A percentile compares a stretch with the other conserved stretches of the same genome.
Evolutionary conservation across 495 filamentous ascomycete genomes (phyloP).

Genomic region (Haplographium delicatum): DNA sequence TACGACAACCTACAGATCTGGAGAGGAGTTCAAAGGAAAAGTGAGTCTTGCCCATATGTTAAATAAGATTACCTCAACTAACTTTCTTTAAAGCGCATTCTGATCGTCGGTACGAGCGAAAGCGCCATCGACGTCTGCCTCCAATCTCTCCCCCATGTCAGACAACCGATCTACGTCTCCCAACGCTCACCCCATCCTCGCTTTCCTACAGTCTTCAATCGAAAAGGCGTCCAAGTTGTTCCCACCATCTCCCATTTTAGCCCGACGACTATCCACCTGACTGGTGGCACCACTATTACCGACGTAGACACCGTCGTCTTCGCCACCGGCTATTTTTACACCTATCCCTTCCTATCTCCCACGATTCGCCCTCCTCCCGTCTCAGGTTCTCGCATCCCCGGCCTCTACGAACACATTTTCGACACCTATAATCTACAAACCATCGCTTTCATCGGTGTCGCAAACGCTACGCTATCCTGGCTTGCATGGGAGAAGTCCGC

Average conservation of each 20-base stretch:
- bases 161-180: not conserved
- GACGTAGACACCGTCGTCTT: not conserved
- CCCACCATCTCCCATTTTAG: not conserved
- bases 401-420: not conserved
- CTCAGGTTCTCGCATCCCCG: not conserved
- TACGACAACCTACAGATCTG: not conserved
- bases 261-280: not conserved
- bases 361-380: not conserved
- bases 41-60: too few relatives aligned
- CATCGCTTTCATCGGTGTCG: not conserved
- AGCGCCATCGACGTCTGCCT: not conserved
- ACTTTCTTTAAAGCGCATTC: not conserved
- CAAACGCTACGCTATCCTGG: not conserved
- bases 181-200: not conserved
- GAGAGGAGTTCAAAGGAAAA: not conserved
- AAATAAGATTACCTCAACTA: too few relatives aligned
- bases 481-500: not conserved
- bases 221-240: not conserved
- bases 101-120: not conserved
- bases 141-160: not conserved
- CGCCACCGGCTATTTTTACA: not conserved
- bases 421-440: not conserved
- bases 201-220: not conserved
- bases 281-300: not conserved
- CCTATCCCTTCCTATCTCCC: not conserved